Conservation (phyloP, 345 rosid genomes). For the Geranium brycei region DNA sequence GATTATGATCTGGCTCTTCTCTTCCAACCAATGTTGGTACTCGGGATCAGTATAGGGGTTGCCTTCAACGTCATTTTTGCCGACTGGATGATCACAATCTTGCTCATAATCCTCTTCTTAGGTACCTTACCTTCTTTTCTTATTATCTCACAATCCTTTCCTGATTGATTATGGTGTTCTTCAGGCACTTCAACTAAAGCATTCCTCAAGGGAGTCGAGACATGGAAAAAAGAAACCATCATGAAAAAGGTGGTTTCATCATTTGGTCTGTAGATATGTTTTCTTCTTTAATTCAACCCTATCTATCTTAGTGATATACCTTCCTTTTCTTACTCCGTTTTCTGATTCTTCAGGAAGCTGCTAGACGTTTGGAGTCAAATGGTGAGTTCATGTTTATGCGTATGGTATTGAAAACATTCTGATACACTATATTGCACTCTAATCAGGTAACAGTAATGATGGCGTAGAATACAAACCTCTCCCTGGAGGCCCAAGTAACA, state of each 20-base stretch:
- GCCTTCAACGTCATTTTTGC: neutral
- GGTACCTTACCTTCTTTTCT: neutral
- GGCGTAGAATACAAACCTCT: conserved; percentile 20
- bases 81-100: conserved; percentile 1
- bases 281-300: too few species aligned
- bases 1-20: conserved; percentile 2
- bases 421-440: too few species aligned
- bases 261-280: too few species aligned
- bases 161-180: neutral
- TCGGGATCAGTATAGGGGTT: neutral
- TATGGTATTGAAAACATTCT: too few species aligned
- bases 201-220: conserved; percentile 3
- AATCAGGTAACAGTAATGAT: conserved; percentile 17
- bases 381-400: too few species aligned
- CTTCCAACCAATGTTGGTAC: conserved; percentile 1
- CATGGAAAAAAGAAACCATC: conserved; percentile 2
- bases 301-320: too few species aligned
- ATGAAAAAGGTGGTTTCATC: neutral
- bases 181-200: conserved; percentile 1
- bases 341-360: too few species aligned
- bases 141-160: too few species aligned
- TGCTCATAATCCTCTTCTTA: neutral
- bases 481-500: conserved; percentile 15
- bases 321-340: too few species aligned
- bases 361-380: too few species aligned